Percentiles rank a stretch among this genome's conserved stretches.
phyloP scores from a whole-genome alignment of 352 stramenopile genomes.

The Phytophthora parvispora region DNA sequence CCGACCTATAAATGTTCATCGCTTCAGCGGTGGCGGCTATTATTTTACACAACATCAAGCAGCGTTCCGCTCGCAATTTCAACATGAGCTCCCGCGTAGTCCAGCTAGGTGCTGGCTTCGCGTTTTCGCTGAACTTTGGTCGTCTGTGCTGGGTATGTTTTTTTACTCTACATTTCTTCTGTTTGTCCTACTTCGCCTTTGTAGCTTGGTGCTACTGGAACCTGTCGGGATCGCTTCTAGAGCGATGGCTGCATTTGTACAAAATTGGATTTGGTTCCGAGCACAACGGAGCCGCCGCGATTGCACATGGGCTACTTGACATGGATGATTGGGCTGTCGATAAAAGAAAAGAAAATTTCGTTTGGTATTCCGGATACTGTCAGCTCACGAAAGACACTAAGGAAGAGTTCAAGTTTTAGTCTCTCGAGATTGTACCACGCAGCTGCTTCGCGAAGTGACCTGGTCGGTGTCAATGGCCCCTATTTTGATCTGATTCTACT shows the following conservation, averaged over 20 bases:
- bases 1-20: not conserved
- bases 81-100: not conserved
- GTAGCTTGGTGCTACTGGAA: not conserved
- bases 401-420: not conserved
- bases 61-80: not conserved
- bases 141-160: not conserved
- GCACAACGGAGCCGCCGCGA: not conserved
- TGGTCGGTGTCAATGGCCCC: not conserved
- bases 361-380: not conserved
- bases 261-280: not conserved
- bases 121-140: not conserved
- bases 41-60: no score
- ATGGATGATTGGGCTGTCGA: not conserved
- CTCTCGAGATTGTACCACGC: not conserved
- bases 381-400: not conserved
- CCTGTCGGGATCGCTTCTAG: not conserved
- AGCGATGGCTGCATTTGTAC: not conserved
- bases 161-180: not conserved
- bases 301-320: not conserved
- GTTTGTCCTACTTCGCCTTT: not conserved
- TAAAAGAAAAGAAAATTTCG: not conserved
- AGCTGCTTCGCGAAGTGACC: not conserved
- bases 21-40: no score
- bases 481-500: not conserved
- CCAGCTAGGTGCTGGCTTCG: not conserved